Percentiles rank a stretch among this genome's conserved stretches.
Evolutionary conservation across 2,329 filamentous ascomycete genomes (phyloP).

Genomic region (Epicoccum nigrum): DNA sequence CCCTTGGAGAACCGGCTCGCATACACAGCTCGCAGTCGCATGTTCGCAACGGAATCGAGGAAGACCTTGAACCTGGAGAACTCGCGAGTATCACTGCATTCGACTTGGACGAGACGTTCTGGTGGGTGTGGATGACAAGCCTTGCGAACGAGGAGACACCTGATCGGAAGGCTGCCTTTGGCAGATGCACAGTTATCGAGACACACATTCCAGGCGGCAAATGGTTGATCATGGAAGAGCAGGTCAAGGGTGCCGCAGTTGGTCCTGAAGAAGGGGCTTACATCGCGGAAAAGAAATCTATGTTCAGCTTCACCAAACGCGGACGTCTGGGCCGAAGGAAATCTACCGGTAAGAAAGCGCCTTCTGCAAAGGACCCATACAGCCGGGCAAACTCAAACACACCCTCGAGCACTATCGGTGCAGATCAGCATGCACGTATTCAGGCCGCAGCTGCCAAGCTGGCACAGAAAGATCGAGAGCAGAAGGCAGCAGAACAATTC

Average conservation of each 20-base stretch:
- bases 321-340: conserved; percentile 67
- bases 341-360: conserved; percentile 50
- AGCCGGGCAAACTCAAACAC: conserved; percentile 57
- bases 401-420: conserved; percentile 76
- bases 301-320: conserved; percentile 82
- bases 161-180: conserved; percentile 88
- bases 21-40: conserved; percentile 89
- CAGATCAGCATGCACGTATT: conserved; percentile 91
- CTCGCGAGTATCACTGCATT: conserved; percentile 87
- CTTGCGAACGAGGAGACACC: conserved; percentile 87
- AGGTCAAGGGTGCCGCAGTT: conserved; percentile 88
- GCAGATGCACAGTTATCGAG: conserved; percentile 89
- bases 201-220: conserved; percentile 79
- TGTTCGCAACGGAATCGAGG: conserved; percentile 62
- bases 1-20: conserved; percentile 70
- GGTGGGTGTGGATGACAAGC: conserved; percentile 99
- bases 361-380: conserved; percentile 58
- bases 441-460: conserved; percentile 88
- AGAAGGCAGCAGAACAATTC: conserved; percentile 57
- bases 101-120: conserved; percentile 93
- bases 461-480: conserved; percentile 70
- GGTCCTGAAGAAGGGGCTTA: conserved; percentile 86
- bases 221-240: conserved; percentile 96
- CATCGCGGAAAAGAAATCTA: conserved; percentile 92
- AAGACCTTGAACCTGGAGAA: conserved; percentile 85